phyloP scores from a whole-genome alignment of 2,329 filamentous ascomycete genomes.

The Harringtonia aguacate region DNA sequence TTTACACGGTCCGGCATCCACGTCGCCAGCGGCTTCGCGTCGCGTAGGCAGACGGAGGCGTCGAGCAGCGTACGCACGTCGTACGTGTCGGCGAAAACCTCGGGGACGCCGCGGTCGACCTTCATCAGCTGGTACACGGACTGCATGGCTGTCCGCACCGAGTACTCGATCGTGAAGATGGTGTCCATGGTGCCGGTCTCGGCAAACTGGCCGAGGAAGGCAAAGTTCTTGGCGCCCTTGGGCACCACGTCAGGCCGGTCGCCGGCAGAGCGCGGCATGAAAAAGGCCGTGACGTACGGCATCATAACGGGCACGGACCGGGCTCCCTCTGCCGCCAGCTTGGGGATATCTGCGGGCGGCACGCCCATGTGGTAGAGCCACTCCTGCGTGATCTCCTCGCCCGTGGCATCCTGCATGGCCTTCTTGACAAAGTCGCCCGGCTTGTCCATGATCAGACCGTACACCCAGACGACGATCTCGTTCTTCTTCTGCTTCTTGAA shows the following conservation, averaged over 20 bases:
- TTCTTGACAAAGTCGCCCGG: slow-evolving; percentile 26
- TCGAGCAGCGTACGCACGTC: slow-evolving; percentile 16
- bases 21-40: slow-evolving; percentile 12
- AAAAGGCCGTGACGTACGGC: slow-evolving; percentile 26
- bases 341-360: slow-evolving; percentile 15
- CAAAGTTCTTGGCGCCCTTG: slow-evolving; percentile 23
- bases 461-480: slow-evolving; percentile 27
- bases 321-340: slow-evolving; percentile 14
- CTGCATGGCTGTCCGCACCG: slow-evolving; percentile 22
- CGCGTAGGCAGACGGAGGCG: slow-evolving; percentile 11
- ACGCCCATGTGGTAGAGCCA: slow-evolving; percentile 25
- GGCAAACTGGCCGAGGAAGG: slow-evolving; percentile 29
- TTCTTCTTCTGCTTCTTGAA: slow-evolving; percentile 24
- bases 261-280: slow-evolving; percentile 21
- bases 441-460: slow-evolving; percentile 24
- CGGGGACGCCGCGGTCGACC: slow-evolving; percentile 16
- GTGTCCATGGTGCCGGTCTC: slow-evolving; percentile 25
- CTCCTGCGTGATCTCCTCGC: slow-evolving; percentile 27
- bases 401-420: slow-evolving; percentile 27
- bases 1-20: slow-evolving; percentile 13
- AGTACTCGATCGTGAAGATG: slow-evolving; percentile 28
- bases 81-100: slow-evolving; percentile 19
- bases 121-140: slow-evolving; percentile 20
- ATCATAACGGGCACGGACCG: slow-evolving; percentile 26
- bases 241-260: slow-evolving; percentile 29